A percentile compares a stretch with the other conserved stretches of the same genome.
phyloP scores from a whole-genome alignment of 2,329 filamentous ascomycete genomes.

The Talaromyces albobiverticillius region DNA sequence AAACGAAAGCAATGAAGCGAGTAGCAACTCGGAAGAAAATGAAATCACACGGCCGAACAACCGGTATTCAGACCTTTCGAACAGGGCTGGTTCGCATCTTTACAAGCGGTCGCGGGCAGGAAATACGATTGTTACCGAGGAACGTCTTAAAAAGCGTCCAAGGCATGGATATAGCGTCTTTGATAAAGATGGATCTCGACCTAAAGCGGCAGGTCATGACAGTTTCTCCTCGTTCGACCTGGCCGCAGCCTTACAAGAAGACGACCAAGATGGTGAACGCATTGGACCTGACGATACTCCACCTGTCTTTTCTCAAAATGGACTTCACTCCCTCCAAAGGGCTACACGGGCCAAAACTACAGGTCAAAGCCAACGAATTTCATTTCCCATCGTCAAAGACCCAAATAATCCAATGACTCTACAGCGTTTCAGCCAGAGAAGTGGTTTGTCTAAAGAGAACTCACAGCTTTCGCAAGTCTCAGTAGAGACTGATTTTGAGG shows the following conservation, averaged over 20 bases:
- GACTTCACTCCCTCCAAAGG: conserved; percentile 26
- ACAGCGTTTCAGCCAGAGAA: conserved; percentile 65
- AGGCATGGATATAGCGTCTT: not conserved
- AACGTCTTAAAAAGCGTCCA: conserved; percentile 1
- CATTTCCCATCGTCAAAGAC: conserved; percentile 76
- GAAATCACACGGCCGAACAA: not conserved
- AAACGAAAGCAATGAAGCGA: not conserved
- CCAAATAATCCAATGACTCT: conserved; percentile 63
- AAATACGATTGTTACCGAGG: not conserved
- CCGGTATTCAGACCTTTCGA: not conserved
- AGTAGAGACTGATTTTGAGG: not conserved
- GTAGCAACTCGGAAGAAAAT: not conserved
- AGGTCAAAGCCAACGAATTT: conserved; percentile 48
- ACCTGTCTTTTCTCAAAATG: conserved; percentile 18
- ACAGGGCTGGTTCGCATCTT: not conserved
- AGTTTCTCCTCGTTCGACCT: conserved; percentile 14
- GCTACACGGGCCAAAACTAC: conserved; percentile 26
- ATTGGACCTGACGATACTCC: not conserved
- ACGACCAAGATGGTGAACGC: conserved; percentile 1
- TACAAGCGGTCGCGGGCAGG: not conserved
- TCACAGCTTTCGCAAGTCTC: conserved; percentile 19
- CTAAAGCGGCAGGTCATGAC: not conserved
- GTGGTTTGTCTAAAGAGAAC: conserved; percentile 51
- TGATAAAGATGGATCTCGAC: not conserved
- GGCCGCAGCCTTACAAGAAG: conserved; percentile 7